A percentile compares a stretch with the other conserved stretches of the same genome.
Conservation (phyloP, 148 eudicot species). For the Gaultheria prostrata region DNA sequence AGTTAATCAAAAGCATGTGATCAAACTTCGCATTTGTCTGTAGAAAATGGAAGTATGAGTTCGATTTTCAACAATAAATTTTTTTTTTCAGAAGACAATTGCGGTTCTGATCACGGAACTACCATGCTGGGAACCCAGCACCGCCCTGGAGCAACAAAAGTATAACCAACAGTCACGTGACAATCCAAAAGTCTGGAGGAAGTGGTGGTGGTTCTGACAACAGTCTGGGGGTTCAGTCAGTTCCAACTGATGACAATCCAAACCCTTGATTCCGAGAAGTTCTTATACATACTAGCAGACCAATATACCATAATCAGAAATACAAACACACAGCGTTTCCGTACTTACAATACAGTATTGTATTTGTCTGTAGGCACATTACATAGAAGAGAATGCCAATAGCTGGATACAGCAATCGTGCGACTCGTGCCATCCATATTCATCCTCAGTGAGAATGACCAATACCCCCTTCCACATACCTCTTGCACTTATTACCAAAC, state of each 20-base stretch:
- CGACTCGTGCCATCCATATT: not conserved
- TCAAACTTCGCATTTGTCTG: not conserved
- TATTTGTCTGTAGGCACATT: not conserved
- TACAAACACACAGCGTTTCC: not conserved
- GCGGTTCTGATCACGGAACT: not conserved
- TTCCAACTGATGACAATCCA: not conserved
- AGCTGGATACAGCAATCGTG: not conserved
- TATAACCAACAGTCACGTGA: no score
- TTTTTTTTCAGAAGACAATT: not conserved
- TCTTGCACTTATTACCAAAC: conserved; percentile 1
- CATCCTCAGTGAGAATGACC: not conserved
- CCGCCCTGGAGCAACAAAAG: not conserved
- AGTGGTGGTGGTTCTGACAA: not conserved
- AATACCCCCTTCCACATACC: not conserved
- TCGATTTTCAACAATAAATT: not conserved
- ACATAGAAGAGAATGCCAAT: not conserved
- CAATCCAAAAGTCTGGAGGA: no score
- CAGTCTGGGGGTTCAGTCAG: not conserved
- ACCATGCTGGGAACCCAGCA: not conserved
- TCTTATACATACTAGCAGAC: not conserved
- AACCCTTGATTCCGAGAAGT: not conserved
- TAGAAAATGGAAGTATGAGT: not conserved
- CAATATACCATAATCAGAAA: not conserved
- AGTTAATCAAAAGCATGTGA: not conserved
- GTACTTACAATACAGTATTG: not conserved